phyloP scores from a whole-genome alignment of 257 asterid species.

The Anisodus acutangulus region DNA sequence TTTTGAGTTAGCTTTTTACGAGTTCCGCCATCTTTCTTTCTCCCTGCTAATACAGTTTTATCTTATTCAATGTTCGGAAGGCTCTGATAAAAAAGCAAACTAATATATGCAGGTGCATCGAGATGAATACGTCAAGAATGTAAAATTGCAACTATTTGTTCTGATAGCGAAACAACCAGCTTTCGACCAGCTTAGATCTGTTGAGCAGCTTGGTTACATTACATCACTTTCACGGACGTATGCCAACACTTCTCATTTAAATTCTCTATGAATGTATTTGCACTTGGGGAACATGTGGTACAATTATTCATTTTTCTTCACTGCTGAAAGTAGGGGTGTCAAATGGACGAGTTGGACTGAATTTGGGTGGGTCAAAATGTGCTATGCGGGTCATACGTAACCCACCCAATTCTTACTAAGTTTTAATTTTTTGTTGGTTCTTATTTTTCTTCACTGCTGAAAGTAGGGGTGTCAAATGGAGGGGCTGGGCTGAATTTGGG shows the following conservation, averaged over 20 bases:
- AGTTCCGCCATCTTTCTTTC: neutral
- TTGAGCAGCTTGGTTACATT: constrained; percentile 98
- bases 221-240: constrained; percentile 89
- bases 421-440: too few species aligned
- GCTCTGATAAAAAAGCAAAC: neutral
- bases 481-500: too few species aligned
- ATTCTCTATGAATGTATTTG: constrained; percentile 6
- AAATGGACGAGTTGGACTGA: too few species aligned
- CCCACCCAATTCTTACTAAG: too few species aligned
- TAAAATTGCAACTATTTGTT: constrained; percentile 78
- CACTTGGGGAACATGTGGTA: neutral
- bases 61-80: constrained; percentile 7
- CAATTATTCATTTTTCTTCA: constrained; percentile 15
- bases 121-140: constrained; percentile 86
- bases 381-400: too few species aligned
- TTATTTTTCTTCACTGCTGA: constrained; percentile 11
- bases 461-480: too few species aligned
- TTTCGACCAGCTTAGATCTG: constrained; percentile 97
- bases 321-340: neutral
- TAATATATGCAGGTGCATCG: constrained; percentile 69
- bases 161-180: constrained; percentile 91
- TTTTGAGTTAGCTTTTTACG: neutral
- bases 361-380: too few species aligned
- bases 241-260: constrained; percentile 19
- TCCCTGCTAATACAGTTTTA: neutral